A percentile compares a stretch with the other conserved stretches of the same genome.
Evolutionary conservation across 2,329 filamentous ascomycete species (phyloP).

Genomic region (Aspergillus chevalieri): DNA sequence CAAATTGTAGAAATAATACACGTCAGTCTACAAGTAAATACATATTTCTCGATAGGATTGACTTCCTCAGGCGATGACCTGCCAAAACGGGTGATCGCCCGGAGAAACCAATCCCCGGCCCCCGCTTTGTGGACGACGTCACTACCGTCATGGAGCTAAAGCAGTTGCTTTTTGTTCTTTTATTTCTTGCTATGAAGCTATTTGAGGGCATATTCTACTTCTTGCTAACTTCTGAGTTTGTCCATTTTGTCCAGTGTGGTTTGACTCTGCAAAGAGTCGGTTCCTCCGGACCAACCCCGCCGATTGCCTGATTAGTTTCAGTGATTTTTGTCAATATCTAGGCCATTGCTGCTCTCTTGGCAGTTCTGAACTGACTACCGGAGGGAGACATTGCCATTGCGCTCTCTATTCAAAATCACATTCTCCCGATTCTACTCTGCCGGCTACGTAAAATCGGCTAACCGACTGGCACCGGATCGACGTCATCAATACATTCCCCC

Average conservation of each 20-base stretch:
- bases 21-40: neutral
- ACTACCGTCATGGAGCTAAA: too few species aligned
- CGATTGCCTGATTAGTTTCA: neutral
- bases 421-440: neutral
- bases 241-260: neutral
- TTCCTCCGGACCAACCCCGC: neutral
- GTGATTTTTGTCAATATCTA: neutral
- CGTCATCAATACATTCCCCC: conserved; percentile 26
- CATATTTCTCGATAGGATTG: neutral
- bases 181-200: too few species aligned
- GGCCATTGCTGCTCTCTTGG: neutral
- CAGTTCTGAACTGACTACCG: neutral
- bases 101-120: neutral
- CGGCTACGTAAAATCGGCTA: neutral
- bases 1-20: too few species aligned
- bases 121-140: neutral
- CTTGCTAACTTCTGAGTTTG: too few species aligned
- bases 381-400: neutral
- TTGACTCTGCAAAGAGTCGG: neutral
- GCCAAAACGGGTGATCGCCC: neutral
- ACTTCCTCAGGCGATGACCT: neutral
- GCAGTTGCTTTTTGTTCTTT: too few species aligned
- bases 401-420: too few species aligned
- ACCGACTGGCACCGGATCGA: conserved; percentile 13
- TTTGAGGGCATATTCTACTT: too few species aligned